These are phyloP conservation scores for Diatrype stigma DNA, from an alignment of 2,329 filamentous ascomycete species.

Conservation along the genomic window DNA sequence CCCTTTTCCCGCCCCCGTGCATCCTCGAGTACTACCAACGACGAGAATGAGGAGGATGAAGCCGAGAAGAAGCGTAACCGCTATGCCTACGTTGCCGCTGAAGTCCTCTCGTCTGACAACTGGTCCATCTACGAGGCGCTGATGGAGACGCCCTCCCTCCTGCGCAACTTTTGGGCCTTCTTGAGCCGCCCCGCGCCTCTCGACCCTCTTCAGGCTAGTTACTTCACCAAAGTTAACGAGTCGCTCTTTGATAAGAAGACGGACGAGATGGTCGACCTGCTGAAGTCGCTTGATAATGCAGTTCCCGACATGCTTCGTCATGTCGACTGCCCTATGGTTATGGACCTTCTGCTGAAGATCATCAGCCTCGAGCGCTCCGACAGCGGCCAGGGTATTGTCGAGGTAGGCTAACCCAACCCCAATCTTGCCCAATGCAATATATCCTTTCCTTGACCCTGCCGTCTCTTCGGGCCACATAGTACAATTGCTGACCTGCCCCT, in stretches of 20 bases:
- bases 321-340: constrained; percentile 96
- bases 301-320: constrained; percentile 84
- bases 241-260: constrained; percentile 97
- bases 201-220: constrained; percentile 90
- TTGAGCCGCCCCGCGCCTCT: constrained; percentile 78
- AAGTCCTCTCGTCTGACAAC: constrained; percentile 90
- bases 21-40: constrained; percentile 47
- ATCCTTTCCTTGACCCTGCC: constrained; percentile 5
- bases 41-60: constrained; percentile 62
- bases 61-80: constrained; percentile 87
- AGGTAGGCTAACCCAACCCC: constrained; percentile 53
- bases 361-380: constrained; percentile 94
- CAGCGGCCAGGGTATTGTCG: constrained; percentile 86
- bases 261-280: constrained; percentile 88
- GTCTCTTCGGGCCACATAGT: not conserved
- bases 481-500: constrained; percentile 13
- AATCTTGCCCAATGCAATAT: not conserved
- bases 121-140: constrained; percentile 95
- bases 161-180: constrained; percentile 89
- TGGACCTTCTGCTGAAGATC: constrained; percentile 95
- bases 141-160: constrained; percentile 73
- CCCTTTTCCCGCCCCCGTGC: constrained; percentile 50
- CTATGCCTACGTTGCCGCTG: constrained; percentile 89
- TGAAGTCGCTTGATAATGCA: constrained; percentile 78
- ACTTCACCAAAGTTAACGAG: constrained; percentile 99